A percentile compares a stretch with the other conserved stretches of the same genome.
phyloP scores from a whole-genome alignment of 495 filamentous ascomycete genomes.

The Podospora fimiseda region DNA sequence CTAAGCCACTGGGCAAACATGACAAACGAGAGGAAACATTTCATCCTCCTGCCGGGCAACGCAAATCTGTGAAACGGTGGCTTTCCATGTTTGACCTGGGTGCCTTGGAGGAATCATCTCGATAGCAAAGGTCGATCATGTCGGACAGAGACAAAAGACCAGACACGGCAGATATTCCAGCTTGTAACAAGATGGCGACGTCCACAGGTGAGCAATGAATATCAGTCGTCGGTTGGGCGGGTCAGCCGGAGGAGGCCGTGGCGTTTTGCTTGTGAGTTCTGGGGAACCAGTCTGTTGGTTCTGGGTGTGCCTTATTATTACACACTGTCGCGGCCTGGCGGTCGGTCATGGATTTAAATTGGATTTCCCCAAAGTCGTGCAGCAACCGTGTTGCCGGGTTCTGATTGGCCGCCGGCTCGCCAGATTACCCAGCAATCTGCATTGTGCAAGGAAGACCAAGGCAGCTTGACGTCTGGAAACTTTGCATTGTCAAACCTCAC shows the following conservation, averaged over 20 bases:
- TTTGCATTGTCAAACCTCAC: conserved; percentile 14
- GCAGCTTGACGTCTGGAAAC: conserved; percentile 7
- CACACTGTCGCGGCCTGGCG: conserved; percentile 10
- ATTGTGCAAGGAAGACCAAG: conserved; percentile 17
- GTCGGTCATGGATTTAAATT: conserved; percentile 27
- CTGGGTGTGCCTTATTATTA: background rate
- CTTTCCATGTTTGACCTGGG: background rate
- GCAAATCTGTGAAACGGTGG: background rate
- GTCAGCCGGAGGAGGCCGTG: conserved; percentile 1
- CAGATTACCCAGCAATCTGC: conserved; percentile 9
- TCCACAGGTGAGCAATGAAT: background rate
- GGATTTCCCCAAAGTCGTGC: conserved; percentile 23
- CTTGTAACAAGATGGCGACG: background rate
- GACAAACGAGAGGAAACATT: background rate
- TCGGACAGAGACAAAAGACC: background rate
- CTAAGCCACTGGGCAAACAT: background rate
- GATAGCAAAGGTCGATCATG: background rate
- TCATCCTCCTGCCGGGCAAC: background rate
- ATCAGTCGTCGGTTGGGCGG: background rate
- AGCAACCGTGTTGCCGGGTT: conserved; percentile 23
- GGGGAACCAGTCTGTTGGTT: background rate
- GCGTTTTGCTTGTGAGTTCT: background rate
- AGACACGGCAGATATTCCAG: too few relatives aligned
- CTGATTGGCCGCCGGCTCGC: conserved; percentile 27
- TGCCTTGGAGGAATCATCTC: background rate